Conservation (phyloP, 2,329 filamentous ascomycete genomes). For the Sporothrix mexicana region DNA sequence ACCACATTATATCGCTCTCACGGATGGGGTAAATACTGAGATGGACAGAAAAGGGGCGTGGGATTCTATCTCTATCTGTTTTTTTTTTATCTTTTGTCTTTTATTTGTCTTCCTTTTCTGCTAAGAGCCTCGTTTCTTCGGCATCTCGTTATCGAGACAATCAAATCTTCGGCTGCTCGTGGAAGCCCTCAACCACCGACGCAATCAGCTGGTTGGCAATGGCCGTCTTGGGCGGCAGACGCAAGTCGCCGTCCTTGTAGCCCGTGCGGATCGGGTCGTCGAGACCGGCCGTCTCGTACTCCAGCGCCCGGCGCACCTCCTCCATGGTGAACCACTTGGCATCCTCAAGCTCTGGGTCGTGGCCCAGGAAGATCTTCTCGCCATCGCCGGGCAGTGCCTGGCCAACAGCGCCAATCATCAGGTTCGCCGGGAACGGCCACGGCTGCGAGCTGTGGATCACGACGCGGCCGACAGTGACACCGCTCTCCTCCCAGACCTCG, state of each 20-base stretch:
- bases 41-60: not conserved
- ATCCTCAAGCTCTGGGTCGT: constrained; percentile 89
- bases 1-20: not conserved
- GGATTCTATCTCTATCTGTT: constrained; percentile 11
- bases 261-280: constrained; percentile 67
- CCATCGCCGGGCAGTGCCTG: constrained; percentile 77
- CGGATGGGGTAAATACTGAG: not conserved
- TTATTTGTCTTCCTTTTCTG: not conserved
- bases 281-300: constrained; percentile 68
- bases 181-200: constrained; percentile 78
- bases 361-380: constrained; percentile 79
- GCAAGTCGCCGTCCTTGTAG: constrained; percentile 77
- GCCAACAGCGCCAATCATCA: constrained; percentile 88
- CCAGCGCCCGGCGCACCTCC: constrained; percentile 77
- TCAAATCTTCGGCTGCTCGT: constrained; percentile 60
- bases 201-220: constrained; percentile 90
- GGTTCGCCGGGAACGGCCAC: constrained; percentile 83
- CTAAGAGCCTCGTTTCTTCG: not conserved
- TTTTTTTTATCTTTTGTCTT: not conserved
- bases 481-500: constrained; percentile 86
- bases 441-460: constrained; percentile 84
- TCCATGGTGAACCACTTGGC: constrained; percentile 87
- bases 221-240: constrained; percentile 82
- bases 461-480: constrained; percentile 76
- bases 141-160: too few species aligned